Percentiles rank a stretch among this genome's conserved stretches.
Conservation (phyloP, 768 basidiomycete species). For the Porphyrellus cyaneotinctus region DNA sequence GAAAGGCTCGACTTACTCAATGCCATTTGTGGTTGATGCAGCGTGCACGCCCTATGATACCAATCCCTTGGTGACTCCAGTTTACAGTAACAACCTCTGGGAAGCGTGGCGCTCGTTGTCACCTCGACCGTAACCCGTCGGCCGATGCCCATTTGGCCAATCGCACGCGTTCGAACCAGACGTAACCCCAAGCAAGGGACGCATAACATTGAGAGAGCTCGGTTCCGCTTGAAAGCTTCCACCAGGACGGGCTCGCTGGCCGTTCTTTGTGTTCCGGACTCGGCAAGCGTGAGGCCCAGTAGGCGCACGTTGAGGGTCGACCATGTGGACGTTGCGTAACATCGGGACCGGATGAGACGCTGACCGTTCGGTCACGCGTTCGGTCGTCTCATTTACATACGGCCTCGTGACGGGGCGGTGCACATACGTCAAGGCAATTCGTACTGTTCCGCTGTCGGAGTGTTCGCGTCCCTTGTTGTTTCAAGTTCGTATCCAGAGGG, state of each 20-base stretch:
- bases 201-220: background rate
- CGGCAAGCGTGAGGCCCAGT: background rate
- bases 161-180: background rate
- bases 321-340: background rate
- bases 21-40: constrained; percentile 7
- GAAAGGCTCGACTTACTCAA: constrained; percentile 8
- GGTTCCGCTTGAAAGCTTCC: background rate
- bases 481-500: constrained; percentile 3
- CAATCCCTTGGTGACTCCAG: background rate
- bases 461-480: constrained; percentile 3
- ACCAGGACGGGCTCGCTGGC: background rate
- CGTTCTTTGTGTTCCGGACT: background rate
- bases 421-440: background rate
- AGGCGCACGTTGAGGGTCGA: background rate
- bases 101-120: no score
- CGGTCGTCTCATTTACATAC: background rate
- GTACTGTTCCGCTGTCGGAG: constrained; percentile 9
- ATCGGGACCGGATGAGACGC: background rate
- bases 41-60: background rate
- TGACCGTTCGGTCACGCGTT: background rate
- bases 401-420: constrained; percentile 1
- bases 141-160: background rate
- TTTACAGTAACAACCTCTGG: no score
- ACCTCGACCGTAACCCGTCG: no score
- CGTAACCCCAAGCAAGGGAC: background rate